Evolutionary conservation across 495 filamentous ascomycete species (phyloP).

Genomic region (Daldinia concentrica): DNA sequence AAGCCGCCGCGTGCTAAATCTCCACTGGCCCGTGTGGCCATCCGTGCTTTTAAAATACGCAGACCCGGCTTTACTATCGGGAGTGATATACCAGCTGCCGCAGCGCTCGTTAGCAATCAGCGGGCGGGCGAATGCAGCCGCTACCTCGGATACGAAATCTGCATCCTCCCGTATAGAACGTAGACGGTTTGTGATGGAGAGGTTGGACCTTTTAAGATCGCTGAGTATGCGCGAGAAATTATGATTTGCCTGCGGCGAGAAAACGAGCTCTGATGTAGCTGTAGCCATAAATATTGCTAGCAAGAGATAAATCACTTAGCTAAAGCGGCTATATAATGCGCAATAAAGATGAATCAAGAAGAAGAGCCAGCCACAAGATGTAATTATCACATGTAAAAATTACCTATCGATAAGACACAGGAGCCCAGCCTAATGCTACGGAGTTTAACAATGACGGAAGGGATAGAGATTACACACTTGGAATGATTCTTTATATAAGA

Average conservation of each 20-base stretch:
- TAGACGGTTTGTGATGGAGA: constrained; percentile 82
- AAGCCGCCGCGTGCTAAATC: constrained; percentile 82
- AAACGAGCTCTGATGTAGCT: constrained; percentile 56
- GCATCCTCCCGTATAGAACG: constrained; percentile 75
- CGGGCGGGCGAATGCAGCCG: constrained; percentile 66
- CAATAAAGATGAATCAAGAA: background rate
- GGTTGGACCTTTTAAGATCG: constrained; percentile 74
- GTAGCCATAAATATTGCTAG: constrained; percentile 15
- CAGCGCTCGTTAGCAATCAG: constrained; percentile 94
- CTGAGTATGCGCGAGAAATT: constrained; percentile 64
- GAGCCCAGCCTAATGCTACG: no score
- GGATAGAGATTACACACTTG: no score
- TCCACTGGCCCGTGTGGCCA: constrained; percentile 89
- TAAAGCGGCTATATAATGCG: background rate
- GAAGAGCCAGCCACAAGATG: background rate
- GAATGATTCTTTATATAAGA: no score
- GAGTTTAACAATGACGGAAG: no score
- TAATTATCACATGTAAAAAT: background rate
- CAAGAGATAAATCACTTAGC: background rate
- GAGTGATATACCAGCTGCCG: constrained; percentile 93
- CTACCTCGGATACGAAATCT: constrained; percentile 68
- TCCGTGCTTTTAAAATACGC: constrained; percentile 99
- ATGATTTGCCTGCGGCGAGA: constrained; percentile 61
- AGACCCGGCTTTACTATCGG: constrained; percentile 69
- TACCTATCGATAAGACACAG: background rate